Evolutionary conservation across 495 filamentous ascomycete species (phyloP).

Genomic region (Aspergillus bridgeri): DNA sequence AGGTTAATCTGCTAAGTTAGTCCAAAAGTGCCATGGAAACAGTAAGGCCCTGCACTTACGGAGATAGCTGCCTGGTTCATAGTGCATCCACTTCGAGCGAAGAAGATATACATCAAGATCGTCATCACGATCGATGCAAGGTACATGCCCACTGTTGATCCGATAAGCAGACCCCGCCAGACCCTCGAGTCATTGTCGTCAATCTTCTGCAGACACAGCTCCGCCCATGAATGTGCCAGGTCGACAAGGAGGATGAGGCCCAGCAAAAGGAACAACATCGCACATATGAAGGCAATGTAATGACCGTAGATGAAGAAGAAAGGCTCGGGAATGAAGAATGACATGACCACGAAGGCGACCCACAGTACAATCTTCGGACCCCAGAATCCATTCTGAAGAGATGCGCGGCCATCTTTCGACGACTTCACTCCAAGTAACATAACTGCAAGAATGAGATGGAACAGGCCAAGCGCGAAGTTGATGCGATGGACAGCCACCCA

Average conservation of each 20-base stretch:
- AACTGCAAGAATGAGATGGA: conserved; percentile 81
- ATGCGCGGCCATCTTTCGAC: conserved; percentile 82
- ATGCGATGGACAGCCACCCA: conserved; percentile 96
- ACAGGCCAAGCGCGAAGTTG: conserved; percentile 93
- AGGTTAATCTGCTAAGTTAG: conserved; percentile 66
- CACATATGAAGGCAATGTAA: conserved; percentile 83
- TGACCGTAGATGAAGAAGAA: conserved; percentile 98
- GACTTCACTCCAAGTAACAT: conserved; percentile 82
- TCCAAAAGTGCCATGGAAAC: background rate
- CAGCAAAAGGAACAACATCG: conserved; percentile 90
- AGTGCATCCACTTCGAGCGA: conserved; percentile 73
- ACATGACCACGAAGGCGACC: conserved; percentile 79
- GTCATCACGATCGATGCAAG: conserved; percentile 86
- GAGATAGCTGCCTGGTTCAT: conserved; percentile 89
- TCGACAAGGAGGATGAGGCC: conserved; percentile 92
- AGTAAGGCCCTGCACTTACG: conserved; percentile 32
- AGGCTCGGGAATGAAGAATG: conserved; percentile 89
- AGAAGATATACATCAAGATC: conserved; percentile 96
- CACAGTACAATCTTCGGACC: conserved; percentile 83
- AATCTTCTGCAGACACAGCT: conserved; percentile 91
- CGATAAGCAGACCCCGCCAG: conserved; percentile 85
- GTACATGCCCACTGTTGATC: conserved; percentile 94
- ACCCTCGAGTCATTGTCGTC: conserved; percentile 79
- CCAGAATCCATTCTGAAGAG: conserved; percentile 94
- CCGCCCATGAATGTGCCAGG: conserved; percentile 95